These are phyloP conservation scores for Thozetella sp. DNA, from an alignment of 495 filamentous ascomycete genomes.

Conservation along the genomic window DNA sequence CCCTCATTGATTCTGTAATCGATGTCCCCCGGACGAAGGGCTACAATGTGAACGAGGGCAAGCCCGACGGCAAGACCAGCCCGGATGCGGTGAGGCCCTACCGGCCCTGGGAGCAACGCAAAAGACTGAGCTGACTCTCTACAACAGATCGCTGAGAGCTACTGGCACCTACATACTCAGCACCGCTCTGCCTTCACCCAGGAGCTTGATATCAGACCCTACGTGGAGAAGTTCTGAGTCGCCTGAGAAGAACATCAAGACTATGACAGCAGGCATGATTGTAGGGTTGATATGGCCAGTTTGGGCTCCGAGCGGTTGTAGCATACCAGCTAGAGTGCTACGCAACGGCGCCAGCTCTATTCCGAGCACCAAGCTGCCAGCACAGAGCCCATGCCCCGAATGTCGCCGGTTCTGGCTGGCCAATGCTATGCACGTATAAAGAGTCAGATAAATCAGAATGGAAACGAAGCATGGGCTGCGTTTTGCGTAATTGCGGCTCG, in stretches of 20 bases:
- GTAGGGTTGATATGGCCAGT: slow-evolving; percentile 4
- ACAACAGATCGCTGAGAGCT: slow-evolving; percentile 79
- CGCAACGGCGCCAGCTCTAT: too few relatives aligned
- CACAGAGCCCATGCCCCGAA: too few relatives aligned
- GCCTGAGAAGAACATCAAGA: too few relatives aligned
- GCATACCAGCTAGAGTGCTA: too few relatives aligned
- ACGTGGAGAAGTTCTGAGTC: slow-evolving; percentile 70
- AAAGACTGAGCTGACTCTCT: slow-evolving; percentile 12
- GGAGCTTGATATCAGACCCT: slow-evolving; percentile 82
- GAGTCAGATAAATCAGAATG: too few relatives aligned
- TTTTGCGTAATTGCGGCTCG: too few relatives aligned
- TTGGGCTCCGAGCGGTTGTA: not conserved
- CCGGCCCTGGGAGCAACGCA: not conserved
- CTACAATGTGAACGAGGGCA: slow-evolving; percentile 55
- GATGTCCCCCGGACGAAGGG: slow-evolving; percentile 74
- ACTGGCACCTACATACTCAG: slow-evolving; percentile 90
- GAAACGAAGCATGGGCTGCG: too few relatives aligned
- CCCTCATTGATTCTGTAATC: slow-evolving; percentile 87
- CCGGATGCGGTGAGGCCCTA: slow-evolving; percentile 72
- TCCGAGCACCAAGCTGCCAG: too few relatives aligned
- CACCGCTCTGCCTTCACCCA: slow-evolving; percentile 78
- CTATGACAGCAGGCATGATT: too few relatives aligned
- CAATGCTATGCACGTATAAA: too few relatives aligned
- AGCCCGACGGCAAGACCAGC: slow-evolving; percentile 72
- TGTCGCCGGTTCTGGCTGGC: too few relatives aligned